Conservation (phyloP, 331 rosid genomes). For the Saraca asoca region DNA sequence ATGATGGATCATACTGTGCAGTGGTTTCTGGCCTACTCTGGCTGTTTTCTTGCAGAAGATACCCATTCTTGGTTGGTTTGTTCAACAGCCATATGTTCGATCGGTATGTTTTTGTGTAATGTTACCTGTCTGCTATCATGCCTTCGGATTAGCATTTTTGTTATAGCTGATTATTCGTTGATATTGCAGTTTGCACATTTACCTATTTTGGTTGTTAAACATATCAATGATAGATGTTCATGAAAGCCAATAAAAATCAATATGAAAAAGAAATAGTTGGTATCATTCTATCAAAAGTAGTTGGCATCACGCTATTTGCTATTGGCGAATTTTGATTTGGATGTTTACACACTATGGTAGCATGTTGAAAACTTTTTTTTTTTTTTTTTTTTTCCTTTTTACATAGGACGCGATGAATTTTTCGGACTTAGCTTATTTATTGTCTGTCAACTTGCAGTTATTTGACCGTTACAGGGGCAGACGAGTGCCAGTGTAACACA, state of each 20-base stretch:
- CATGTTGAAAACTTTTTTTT: too few species aligned
- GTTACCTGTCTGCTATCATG: slow-evolving; percentile 2
- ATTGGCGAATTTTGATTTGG: background rate
- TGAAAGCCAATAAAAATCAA: slow-evolving; percentile 2
- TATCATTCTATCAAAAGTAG: background rate
- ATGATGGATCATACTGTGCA: slow-evolving; percentile 52
- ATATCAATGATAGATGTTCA: slow-evolving; percentile 5
- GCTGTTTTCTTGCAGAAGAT: slow-evolving; percentile 86
- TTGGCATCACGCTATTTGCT: background rate
- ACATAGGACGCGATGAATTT: background rate
- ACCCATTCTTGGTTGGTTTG: slow-evolving; percentile 89
- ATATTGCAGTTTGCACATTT: background rate
- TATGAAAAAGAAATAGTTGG: too few species aligned
- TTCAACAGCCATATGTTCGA: slow-evolving; percentile 84
- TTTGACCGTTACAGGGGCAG: slow-evolving; percentile 72
- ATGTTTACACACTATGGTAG: background rate
- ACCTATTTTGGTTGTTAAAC: slow-evolving; percentile 6
- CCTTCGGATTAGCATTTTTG: slow-evolving; percentile 4
- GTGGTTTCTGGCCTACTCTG: slow-evolving; percentile 98
- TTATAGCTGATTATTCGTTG: background rate
- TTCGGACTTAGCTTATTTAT: slow-evolving; percentile 27
- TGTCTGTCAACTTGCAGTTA: slow-evolving; percentile 52
- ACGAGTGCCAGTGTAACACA: slow-evolving; percentile 68
- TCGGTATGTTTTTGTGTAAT: slow-evolving; percentile 63
- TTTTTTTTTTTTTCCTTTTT: too few species aligned